Evolutionary conservation across 2,329 filamentous ascomycete genomes (phyloP).

Genomic region (Fusarium papillatum): DNA sequence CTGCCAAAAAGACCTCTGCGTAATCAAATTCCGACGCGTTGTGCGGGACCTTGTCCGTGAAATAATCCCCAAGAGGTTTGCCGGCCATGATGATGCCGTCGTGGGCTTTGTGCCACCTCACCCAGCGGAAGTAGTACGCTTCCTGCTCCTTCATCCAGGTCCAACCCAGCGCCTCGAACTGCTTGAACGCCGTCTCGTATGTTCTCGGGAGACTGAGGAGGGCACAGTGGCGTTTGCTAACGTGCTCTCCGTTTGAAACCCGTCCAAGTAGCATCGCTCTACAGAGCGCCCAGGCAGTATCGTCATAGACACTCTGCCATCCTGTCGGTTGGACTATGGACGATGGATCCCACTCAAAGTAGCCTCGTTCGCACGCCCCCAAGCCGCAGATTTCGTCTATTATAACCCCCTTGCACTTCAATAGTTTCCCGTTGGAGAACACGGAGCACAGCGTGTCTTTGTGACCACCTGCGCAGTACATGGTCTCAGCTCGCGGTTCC

Average conservation of each 20-base stretch:
- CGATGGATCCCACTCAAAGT: slow-evolving; percentile 17
- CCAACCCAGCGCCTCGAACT: slow-evolving; percentile 9
- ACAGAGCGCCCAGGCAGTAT: slow-evolving; percentile 9
- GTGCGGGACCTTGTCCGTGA: slow-evolving; percentile 15
- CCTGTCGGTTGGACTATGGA: slow-evolving; percentile 7
- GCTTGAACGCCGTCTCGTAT: slow-evolving; percentile 4
- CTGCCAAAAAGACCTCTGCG: slow-evolving; percentile 14
- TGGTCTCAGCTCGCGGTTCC: slow-evolving; percentile 12
- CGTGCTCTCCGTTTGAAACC: slow-evolving; percentile 20
- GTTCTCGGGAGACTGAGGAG: slow-evolving; percentile 13
- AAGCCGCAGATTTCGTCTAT: slow-evolving; percentile 15
- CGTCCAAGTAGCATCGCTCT: slow-evolving; percentile 17
- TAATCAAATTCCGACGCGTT: slow-evolving; percentile 20
- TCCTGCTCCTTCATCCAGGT: slow-evolving; percentile 22
- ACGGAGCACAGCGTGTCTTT: neutral
- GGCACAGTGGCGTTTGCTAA: slow-evolving; percentile 8
- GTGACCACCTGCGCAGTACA: slow-evolving; percentile 14
- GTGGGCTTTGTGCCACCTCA: slow-evolving; percentile 11
- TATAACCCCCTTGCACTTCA: slow-evolving; percentile 15
- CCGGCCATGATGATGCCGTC: slow-evolving; percentile 10
- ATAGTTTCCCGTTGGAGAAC: neutral
- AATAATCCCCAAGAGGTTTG: slow-evolving; percentile 6
- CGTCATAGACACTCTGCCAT: slow-evolving; percentile 15
- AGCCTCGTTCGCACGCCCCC: slow-evolving; percentile 17
- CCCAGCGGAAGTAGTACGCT: slow-evolving; percentile 20